Conservation (phyloP, 495 filamentous ascomycete species). For the Sordaria brevicollis region DNA sequence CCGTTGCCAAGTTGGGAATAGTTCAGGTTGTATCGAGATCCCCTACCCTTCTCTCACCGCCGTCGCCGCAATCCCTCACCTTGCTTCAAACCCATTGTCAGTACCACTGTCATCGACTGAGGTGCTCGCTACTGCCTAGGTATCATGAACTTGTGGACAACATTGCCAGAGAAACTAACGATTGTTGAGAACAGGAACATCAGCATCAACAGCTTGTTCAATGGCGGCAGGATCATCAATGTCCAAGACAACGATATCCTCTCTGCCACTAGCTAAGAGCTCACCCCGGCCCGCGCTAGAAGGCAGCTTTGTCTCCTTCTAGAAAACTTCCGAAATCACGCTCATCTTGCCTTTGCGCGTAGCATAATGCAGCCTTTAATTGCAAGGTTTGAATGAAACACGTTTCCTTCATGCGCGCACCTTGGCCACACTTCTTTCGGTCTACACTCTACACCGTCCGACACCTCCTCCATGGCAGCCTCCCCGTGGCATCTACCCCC, state of each 20-base stretch:
- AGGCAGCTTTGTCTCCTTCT: slow-evolving; percentile 31
- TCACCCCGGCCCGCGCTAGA: slow-evolving; percentile 21
- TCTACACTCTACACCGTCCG: slow-evolving; percentile 17
- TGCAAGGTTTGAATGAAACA: slow-evolving; percentile 37
- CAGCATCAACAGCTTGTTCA: background rate
- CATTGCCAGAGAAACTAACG: background rate
- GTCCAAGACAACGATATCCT: background rate
- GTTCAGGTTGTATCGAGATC: background rate
- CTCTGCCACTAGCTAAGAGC: background rate
- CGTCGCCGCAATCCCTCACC: background rate
- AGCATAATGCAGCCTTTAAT: slow-evolving; percentile 42
- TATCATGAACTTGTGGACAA: background rate
- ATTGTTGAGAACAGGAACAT: background rate
- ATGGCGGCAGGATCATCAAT: background rate
- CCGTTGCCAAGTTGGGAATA: background rate
- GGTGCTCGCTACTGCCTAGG: background rate
- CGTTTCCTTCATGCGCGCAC: slow-evolving; percentile 36
- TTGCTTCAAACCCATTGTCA: background rate
- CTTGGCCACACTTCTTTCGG: slow-evolving; percentile 18
- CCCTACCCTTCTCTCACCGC: background rate
- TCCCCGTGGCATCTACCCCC: slow-evolving; percentile 3
- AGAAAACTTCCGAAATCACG: slow-evolving; percentile 31
- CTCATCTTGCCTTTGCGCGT: slow-evolving; percentile 21
- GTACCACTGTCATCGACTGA: background rate
- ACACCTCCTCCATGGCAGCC: slow-evolving; percentile 12